Evolutionary conservation across 768 basidiomycete species (phyloP).

Genomic region (Lactarius hatsudake): DNA sequence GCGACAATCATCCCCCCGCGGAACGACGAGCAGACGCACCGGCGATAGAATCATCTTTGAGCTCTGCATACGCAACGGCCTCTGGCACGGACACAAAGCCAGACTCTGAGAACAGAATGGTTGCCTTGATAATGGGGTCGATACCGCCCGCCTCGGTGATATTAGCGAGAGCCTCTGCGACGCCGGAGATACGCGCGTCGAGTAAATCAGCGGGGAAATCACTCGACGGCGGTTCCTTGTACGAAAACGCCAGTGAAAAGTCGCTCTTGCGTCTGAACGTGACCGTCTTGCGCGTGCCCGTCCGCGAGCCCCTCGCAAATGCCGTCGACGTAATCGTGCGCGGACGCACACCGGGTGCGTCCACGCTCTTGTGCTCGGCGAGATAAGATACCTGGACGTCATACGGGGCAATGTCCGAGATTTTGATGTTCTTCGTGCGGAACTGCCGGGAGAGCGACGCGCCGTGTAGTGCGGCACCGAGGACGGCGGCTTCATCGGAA

Average conservation of each 20-base stretch:
- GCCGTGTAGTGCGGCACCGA: conserved; percentile 90
- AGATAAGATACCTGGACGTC: conserved; percentile 80
- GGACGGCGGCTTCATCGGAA: conserved; percentile 92
- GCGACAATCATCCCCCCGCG: neutral
- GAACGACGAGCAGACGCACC: conserved; percentile 42
- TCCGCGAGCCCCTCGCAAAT: conserved; percentile 75
- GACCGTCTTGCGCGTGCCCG: conserved; percentile 80
- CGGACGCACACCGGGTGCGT: conserved; percentile 39
- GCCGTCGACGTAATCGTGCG: conserved; percentile 73
- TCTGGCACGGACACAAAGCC: conserved; percentile 81
- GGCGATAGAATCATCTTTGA: conserved; percentile 75
- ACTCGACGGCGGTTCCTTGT: conserved; percentile 61
- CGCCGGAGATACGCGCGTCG: conserved; percentile 67
- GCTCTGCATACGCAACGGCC: conserved; percentile 75
- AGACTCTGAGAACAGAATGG: conserved; percentile 77
- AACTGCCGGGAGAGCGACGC: conserved; percentile 86
- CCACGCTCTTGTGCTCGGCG: conserved; percentile 52
- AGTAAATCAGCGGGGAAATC: conserved; percentile 73
- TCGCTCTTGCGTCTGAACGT: conserved; percentile 85
- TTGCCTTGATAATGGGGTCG: conserved; percentile 86
- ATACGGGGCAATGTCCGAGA: conserved; percentile 67
- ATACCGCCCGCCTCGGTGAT: conserved; percentile 77
- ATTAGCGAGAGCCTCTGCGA: conserved; percentile 75
- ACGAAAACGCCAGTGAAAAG: conserved; percentile 73
- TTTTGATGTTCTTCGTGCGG: conserved; percentile 91